Evolutionary conservation across 805 yeast species (phyloP), one percentile per base, ranked within the genome.

Genomic region (Pichia heedii): DNA sequence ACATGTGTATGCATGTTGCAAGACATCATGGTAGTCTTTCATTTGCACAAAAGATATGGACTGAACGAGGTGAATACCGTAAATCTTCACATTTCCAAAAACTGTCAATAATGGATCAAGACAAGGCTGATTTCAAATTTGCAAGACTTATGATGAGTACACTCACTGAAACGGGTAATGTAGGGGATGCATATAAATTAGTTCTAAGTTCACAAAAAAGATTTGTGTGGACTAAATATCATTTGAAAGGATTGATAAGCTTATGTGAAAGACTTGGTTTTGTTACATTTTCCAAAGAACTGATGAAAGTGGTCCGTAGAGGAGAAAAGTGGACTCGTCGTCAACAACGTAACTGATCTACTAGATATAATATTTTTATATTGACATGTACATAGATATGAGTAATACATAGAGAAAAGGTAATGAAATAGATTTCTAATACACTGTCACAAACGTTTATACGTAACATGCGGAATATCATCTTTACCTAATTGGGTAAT

Each of bases 61-160:
- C 63, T 2, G 95, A 84, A 54, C 74, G 97, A 54, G 96, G 96
- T 2, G 48, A 58, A 20, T 87, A 72, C 62, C 68, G 96, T 41
- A 76, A 75, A 46, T 69, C 84, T 0, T 21, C 38, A 0, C 49
- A 51, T 3, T 88, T 83, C 66, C 73, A 68, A 41, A 32, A 44
- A 0, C 54, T 77, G 16, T 40, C 66, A 1, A 52, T 63, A 10
- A 41, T 44, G 0, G 57, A 52, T 24, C 76, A 73, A 50, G 71
- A 71, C 36, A 55, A 58, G 4, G 59, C 68, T 4, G 90, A 82
- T 54, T 78, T 78, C 57, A 69, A 65, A 45, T 86, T 88, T 69
- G 96, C 96, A 2, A 61, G 74, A 22, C 68, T 76, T 12, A 81
- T 87, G 84, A 76, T 85, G 2, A 63, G 68, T 15, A 67, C 79